These are phyloP conservation scores for Leptographium procerum DNA, from an alignment of 2,329 filamentous ascomycete species.

Conservation along the genomic window DNA sequence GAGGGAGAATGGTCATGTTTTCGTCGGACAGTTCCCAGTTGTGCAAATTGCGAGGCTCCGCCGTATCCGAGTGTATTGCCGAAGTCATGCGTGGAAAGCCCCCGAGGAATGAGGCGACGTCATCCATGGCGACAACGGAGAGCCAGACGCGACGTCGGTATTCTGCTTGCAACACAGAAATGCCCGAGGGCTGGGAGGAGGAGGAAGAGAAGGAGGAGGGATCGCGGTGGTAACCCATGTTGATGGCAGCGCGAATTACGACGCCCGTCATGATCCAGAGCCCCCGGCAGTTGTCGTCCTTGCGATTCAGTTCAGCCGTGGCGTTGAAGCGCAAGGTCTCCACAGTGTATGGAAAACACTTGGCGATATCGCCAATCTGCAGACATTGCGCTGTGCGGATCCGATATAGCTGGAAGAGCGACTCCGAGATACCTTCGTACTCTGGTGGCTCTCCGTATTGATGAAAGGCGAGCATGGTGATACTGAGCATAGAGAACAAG, in stretches of 20 bases:
- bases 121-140: too few relatives aligned
- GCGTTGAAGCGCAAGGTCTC: conserved; percentile 3
- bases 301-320: conserved; percentile 3
- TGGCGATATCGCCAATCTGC: conserved; percentile 2
- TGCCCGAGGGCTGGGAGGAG: not conserved
- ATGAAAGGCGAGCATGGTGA: conserved; percentile 2
- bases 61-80: not conserved
- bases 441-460: not conserved
- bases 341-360: not conserved
- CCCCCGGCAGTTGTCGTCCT: conserved; percentile 1
- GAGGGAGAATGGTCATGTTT: not conserved
- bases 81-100: conserved; percentile 1
- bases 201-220: too few relatives aligned
- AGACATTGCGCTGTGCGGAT: conserved; percentile 2
- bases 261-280: conserved; percentile 1
- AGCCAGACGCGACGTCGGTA: not conserved
- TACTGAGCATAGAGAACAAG: not conserved
- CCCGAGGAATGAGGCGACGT: too few relatives aligned
- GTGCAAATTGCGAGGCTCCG: not conserved
- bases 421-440: not conserved
- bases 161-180: not conserved
- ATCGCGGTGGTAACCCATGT: conserved; percentile 4
- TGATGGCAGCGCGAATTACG: not conserved
- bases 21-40: not conserved
- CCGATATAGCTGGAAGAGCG: not conserved